Evolutionary conservation across 2,329 filamentous ascomycete genomes (phyloP).

Genomic region (Tolypocladium pustulatum): DNA sequence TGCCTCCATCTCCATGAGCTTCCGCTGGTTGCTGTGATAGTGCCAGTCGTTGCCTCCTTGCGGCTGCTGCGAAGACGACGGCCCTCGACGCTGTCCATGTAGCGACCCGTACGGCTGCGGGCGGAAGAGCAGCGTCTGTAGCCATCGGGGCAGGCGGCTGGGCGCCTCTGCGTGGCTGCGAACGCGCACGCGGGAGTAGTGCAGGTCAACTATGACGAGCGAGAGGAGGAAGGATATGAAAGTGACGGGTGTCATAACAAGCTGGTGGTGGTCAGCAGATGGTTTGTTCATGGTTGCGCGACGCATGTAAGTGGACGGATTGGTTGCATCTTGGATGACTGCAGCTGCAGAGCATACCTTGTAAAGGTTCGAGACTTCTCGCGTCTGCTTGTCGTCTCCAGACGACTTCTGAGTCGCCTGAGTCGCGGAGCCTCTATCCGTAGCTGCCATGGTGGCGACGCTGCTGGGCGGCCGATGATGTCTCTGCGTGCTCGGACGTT

Average conservation of each 20-base stretch:
- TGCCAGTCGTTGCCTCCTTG: conserved; percentile 20
- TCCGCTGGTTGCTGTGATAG: conserved; percentile 47
- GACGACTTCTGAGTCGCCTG: background rate
- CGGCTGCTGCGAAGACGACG: background rate
- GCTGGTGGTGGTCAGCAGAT: conserved; percentile 14
- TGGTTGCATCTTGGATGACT: background rate
- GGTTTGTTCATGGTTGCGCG: background rate
- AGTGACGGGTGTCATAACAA: conserved; percentile 51
- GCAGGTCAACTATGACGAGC: conserved; percentile 50
- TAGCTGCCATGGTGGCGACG: background rate
- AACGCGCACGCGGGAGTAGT: conserved; percentile 40
- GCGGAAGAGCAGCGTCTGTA: conserved; percentile 29
- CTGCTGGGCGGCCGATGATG: background rate
- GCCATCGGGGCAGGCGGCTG: conserved; percentile 25
- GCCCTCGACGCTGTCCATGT: conserved; percentile 3
- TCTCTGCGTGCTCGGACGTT: background rate
- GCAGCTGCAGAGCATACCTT: background rate
- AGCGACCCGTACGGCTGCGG: conserved; percentile 26
- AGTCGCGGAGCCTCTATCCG: background rate
- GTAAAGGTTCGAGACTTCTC: background rate
- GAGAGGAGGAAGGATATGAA: conserved; percentile 57
- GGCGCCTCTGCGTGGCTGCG: conserved; percentile 21
- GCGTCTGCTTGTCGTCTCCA: background rate
- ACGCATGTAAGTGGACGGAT: background rate
- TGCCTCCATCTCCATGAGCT: conserved; percentile 51